Percentiles rank a stretch among this genome's conserved stretches.
These are phyloP conservation scores for Cytospora piceae DNA, from an alignment of 2,329 filamentous ascomycete genomes.

Conservation along the genomic window DNA sequence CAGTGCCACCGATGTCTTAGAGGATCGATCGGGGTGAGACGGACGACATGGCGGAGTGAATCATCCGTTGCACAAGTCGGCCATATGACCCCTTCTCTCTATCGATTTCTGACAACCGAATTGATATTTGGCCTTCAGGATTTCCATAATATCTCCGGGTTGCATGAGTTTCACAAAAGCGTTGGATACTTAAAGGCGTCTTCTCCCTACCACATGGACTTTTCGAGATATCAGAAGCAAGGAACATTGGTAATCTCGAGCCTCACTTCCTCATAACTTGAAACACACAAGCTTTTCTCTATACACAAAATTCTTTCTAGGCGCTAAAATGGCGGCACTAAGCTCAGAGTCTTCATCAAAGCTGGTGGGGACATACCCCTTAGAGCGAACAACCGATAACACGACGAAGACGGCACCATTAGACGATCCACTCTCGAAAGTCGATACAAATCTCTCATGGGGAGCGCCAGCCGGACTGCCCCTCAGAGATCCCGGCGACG, in stretches of 20 bases:
- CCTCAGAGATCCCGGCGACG: constrained; percentile 42
- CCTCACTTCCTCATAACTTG: not conserved
- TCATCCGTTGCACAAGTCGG: constrained; percentile 6
- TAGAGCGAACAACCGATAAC: constrained; percentile 1
- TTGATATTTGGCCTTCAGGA: not conserved
- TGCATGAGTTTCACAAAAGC: not conserved
- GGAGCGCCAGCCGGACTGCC: constrained; percentile 43
- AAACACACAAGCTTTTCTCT: not conserved
- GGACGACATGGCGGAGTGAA: constrained; percentile 13
- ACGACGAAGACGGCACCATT: not conserved
- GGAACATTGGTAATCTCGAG: not conserved
- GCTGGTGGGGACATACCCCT: constrained; percentile 7
- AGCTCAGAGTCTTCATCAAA: constrained; percentile 2
- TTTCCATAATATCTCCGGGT: not conserved
- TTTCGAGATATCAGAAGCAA: not conserved
- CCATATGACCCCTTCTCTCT: constrained; percentile 16
- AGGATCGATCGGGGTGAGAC: constrained; percentile 19
- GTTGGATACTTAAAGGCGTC: constrained; percentile 1
- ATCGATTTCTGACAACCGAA: constrained; percentile 4
- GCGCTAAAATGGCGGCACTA: constrained; percentile 11
- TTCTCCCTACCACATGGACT: not conserved
- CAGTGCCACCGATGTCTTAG: not conserved
- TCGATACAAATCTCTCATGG: constrained; percentile 38
- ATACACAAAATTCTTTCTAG: not conserved
- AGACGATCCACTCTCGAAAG: constrained; percentile 8